phyloP scores from a whole-genome alignment of 2,329 filamentous ascomycete genomes.

The Fusarium udum region DNA sequence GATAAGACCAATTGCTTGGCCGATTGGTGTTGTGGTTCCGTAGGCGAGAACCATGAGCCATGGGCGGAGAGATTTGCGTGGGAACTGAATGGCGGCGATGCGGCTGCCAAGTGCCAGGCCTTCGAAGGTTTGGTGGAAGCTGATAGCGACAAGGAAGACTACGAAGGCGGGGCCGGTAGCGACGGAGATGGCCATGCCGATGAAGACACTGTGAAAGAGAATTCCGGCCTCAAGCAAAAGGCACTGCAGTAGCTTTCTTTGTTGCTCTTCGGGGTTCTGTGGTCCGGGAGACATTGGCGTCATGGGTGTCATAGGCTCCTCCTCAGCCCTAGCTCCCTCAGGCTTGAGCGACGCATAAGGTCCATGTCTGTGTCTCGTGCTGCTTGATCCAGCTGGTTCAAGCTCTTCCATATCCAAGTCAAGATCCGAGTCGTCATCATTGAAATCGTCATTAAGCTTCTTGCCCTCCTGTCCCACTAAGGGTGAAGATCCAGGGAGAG shows the following conservation, averaged over 20 bases:
- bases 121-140: constrained; percentile 89
- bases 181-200: constrained; percentile 86
- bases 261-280: constrained; percentile 64
- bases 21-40: constrained; percentile 80
- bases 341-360: constrained; percentile 48
- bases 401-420: constrained; percentile 71
- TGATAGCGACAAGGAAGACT: constrained; percentile 82
- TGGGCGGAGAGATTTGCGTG: constrained; percentile 75
- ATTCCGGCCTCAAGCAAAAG: constrained; percentile 84
- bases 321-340: constrained; percentile 34
- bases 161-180: constrained; percentile 82
- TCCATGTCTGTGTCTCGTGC: constrained; percentile 38
- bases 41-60: constrained; percentile 86
- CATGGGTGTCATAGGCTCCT: constrained; percentile 42
- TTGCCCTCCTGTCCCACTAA: constrained; percentile 35
- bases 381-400: constrained; percentile 52
- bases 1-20: constrained; percentile 82
- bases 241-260: constrained; percentile 78
- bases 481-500: constrained; percentile 65
- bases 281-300: constrained; percentile 42
- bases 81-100: constrained; percentile 85
- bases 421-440: constrained; percentile 64
- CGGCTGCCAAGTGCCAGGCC: constrained; percentile 85
- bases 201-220: constrained; percentile 85
- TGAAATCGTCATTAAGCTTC: constrained; percentile 46